Percentiles rank a stretch among this genome's conserved stretches.
phyloP scores from a whole-genome alignment of 1,139 yeast species.

The Debaryomycetaceae sp. region DNA sequence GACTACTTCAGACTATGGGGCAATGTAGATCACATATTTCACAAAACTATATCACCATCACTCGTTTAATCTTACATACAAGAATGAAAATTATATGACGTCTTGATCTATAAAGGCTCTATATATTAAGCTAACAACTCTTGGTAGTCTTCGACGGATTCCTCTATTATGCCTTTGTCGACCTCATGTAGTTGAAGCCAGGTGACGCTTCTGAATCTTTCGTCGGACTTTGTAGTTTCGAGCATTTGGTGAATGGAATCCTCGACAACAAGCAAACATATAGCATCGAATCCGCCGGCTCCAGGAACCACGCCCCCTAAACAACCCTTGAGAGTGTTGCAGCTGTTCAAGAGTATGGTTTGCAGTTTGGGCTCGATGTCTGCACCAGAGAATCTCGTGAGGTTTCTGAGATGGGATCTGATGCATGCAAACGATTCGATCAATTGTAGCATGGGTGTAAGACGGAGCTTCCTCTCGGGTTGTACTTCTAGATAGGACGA shows the following conservation, averaged over 20 bases:
- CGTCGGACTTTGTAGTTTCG: slow-evolving; percentile 22
- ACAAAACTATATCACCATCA: background rate
- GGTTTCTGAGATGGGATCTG: slow-evolving; percentile 50
- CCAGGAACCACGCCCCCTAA: slow-evolving; percentile 97
- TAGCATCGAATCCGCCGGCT: slow-evolving; percentile 97
- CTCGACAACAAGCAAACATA: slow-evolving; percentile 63
- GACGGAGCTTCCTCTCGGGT: background rate
- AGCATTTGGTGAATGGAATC: slow-evolving; percentile 38
- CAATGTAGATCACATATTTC: background rate
- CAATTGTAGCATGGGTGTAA: slow-evolving; percentile 18
- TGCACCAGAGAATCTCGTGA: slow-evolving; percentile 70
- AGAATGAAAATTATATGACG: background rate
- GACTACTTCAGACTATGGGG: background rate
- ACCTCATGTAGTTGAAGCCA: slow-evolving; percentile 69
- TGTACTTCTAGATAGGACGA: slow-evolving; percentile 1
- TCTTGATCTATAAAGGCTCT: background rate
- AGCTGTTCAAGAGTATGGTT: slow-evolving; percentile 64
- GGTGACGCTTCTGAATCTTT: slow-evolving; percentile 41
- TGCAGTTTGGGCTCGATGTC: slow-evolving; percentile 86
- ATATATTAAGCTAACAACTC: slow-evolving; percentile 7
- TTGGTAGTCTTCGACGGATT: slow-evolving; percentile 24
- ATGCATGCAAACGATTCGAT: slow-evolving; percentile 43
- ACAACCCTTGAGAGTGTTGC: slow-evolving; percentile 62
- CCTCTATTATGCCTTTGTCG: slow-evolving; percentile 48
- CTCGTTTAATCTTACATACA: background rate